Evolutionary conservation across 306 rosid genomes (phyloP), one percentile per base, ranked within the genome.

Genomic region (Prunus fruticosa): DNA sequence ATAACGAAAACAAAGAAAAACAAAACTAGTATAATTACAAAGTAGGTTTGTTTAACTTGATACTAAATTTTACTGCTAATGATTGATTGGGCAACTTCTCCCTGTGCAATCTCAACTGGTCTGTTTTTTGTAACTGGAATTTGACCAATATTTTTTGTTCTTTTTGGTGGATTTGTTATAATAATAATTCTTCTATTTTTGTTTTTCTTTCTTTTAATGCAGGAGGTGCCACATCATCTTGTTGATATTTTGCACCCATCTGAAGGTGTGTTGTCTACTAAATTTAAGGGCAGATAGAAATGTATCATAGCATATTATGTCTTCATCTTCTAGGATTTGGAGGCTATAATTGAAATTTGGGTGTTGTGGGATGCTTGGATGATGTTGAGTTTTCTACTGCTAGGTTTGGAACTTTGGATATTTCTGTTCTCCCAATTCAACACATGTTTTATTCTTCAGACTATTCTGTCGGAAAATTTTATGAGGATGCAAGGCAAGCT

Each of bases 221-320:
- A 95, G 97, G 97, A 88, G 90, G 91, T 89, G 63, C 96, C 89
- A 0, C 99, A 95, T 84, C 97, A 95, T 84, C 90, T 90, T 66
- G 51, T 95, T 78, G 97, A 90, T 83, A 85, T 92, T 70, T 78
- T 87, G 76, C 88, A 89, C 64, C 96, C 99, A 61, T 85, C 87
- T 57, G 93, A 89, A 89, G 97, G 99, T 92, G 68, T 84, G 89
- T 77, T 81, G 56, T 66, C 61, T 73, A 27, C 50, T 73, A 47
- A 73, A 73, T 72, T 51, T 69, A 34, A 27, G 23, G 64, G 65
- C 66, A 32, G 72, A 51, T 22, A 51, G 67, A 49, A 11, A 46
- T 72, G 71, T 38, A 11, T 72, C 38, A 61, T 70, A 45, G 12
- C 41, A 4, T 32, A 6, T 53, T 25, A 75, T 86, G 43, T 58